Percentiles rank a stretch among this genome's conserved stretches.
phyloP scores from a whole-genome alignment of 2,329 filamentous ascomycete species.

The Alternaria solani region DNA sequence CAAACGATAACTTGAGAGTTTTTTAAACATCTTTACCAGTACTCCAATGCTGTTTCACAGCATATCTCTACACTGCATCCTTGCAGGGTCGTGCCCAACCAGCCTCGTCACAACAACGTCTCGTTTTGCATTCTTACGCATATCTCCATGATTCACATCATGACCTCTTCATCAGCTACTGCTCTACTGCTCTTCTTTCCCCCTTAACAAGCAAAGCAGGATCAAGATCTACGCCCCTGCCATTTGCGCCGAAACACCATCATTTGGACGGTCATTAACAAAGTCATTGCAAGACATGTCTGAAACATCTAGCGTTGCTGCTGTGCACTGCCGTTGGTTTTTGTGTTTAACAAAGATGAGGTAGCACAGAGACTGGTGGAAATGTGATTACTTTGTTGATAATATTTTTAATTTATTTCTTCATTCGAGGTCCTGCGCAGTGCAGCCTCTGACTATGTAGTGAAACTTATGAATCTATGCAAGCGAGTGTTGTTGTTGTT shows the following conservation, averaged over 20 bases:
- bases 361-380: background rate
- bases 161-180: background rate
- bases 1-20: background rate
- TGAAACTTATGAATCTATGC: constrained; percentile 2
- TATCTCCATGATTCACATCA: too few relatives aligned
- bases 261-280: background rate
- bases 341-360: background rate
- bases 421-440: constrained; percentile 3
- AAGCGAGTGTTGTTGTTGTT: constrained; percentile 19
- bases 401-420: background rate
- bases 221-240: background rate
- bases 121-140: too few relatives aligned
- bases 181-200: background rate
- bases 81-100: too few relatives aligned
- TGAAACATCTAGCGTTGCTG: background rate
- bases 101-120: too few relatives aligned
- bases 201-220: background rate
- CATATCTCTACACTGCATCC: background rate
- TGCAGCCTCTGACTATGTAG: constrained; percentile 5
- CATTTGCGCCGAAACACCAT: background rate
- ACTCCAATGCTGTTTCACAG: background rate
- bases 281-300: background rate
- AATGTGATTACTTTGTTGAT: background rate
- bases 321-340: background rate
- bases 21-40: background rate